Conservation (phyloP, 306 rosid genomes). For the Vigna radiata region DNA sequence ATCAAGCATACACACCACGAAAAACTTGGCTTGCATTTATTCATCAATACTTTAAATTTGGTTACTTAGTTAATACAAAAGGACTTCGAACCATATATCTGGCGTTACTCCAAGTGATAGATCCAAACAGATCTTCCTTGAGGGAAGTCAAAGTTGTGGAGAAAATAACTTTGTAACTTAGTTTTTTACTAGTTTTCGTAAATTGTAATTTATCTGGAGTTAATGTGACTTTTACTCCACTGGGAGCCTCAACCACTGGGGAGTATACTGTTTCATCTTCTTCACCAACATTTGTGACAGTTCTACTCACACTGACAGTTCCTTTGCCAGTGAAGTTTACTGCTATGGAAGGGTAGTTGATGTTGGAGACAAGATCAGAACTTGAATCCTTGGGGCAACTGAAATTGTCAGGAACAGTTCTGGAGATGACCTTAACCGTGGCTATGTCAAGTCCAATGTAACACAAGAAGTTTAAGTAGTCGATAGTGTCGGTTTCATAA, state of each 20-base stretch:
- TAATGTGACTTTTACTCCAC: conserved; percentile 58
- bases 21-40: conserved; percentile 22
- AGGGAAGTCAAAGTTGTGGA: conserved; percentile 41
- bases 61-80: conserved; percentile 53
- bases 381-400: conserved; percentile 62
- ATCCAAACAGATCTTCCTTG: conserved; percentile 61
- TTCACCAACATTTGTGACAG: conserved; percentile 74
- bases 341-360: conserved; percentile 89
- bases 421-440: conserved; percentile 55
- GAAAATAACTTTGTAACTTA: conserved; percentile 67
- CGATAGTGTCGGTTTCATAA: conserved; percentile 67
- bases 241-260: conserved; percentile 57
- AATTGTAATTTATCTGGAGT: conserved; percentile 67
- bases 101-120: conserved; percentile 73
- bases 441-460: conserved; percentile 52
- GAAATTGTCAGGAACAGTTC: conserved; percentile 54
- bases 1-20: not conserved
- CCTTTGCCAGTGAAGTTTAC: conserved; percentile 49
- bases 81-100: conserved; percentile 65
- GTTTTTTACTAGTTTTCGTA: conserved; percentile 49
- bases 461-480: conserved; percentile 79
- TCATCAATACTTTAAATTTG: not conserved
- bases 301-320: conserved; percentile 58
- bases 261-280: conserved; percentile 57
- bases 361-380: conserved; percentile 61